A percentile compares a stretch with the other conserved stretches of the same genome.
Evolutionary conservation across 768 basidiomycete genomes (phyloP).

Genomic region (Sutorius australiensis): DNA sequence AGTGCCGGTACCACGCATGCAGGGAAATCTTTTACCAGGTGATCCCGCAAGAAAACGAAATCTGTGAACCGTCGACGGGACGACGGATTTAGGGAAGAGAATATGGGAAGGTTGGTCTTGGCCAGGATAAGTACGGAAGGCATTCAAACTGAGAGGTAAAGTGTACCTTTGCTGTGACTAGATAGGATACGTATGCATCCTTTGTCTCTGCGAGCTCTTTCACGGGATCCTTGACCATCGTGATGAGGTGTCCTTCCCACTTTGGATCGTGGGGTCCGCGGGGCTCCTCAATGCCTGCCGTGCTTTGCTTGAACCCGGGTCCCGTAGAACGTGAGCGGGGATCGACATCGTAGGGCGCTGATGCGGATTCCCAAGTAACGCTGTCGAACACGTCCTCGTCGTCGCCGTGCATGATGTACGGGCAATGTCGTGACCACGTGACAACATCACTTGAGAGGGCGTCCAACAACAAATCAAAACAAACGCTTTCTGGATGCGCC

Average conservation of each 20-base stretch:
- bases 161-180: constrained; percentile 81
- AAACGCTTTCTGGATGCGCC: constrained; percentile 28
- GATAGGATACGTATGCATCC: constrained; percentile 94
- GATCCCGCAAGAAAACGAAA: constrained; percentile 89
- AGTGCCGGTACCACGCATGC: constrained; percentile 97
- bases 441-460: constrained; percentile 11
- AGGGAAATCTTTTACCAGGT: constrained; percentile 87
- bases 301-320: constrained; percentile 81
- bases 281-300: constrained; percentile 63
- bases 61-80: constrained; percentile 92
- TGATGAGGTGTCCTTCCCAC: constrained; percentile 86
- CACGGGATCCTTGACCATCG: constrained; percentile 84
- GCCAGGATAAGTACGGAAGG: constrained; percentile 8
- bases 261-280: constrained; percentile 73
- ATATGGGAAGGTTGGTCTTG: constrained; percentile 89
- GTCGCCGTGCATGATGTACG: constrained; percentile 67
- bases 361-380: constrained; percentile 84
- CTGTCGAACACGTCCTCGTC: constrained; percentile 91
- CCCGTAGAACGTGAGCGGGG: constrained; percentile 42
- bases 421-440: constrained; percentile 23
- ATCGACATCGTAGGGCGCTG: constrained; percentile 50
- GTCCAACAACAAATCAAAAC: constrained; percentile 25
- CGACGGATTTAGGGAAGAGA: constrained; percentile 68
- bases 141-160: not conserved
- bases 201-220: constrained; percentile 97